Evolutionary conservation across 345 rosid species (phyloP).

Genomic region (Pistacia integerrima): DNA sequence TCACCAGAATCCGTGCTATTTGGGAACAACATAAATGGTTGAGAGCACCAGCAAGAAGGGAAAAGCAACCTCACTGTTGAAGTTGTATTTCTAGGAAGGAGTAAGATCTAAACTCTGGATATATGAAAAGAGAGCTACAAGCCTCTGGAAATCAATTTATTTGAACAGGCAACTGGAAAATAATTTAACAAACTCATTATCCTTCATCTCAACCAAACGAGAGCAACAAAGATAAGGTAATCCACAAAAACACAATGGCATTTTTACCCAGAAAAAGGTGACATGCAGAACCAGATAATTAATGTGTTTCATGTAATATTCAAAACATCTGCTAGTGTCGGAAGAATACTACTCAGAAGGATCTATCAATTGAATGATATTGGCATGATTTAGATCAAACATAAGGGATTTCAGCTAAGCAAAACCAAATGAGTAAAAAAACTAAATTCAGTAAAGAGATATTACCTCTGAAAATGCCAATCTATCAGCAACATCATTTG

Average conservation of each 20-base stretch:
- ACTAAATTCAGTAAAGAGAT: neutral
- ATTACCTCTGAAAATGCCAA: constrained; percentile 93
- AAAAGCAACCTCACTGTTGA: neutral
- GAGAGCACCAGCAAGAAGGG: neutral
- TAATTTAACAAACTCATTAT: no score
- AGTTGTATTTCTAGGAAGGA: neutral
- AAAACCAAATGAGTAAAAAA: neutral
- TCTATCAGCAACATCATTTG: constrained; percentile 95
- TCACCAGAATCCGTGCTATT: neutral
- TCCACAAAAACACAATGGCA: no score
- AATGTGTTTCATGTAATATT: neutral
- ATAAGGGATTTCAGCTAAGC: neutral
- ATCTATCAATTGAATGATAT: neutral
- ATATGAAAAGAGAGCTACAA: no score
- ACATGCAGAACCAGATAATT: neutral
- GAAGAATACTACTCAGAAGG: neutral
- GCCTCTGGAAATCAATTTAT: no score
- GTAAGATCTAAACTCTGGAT: no score
- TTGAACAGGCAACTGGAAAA: no score
- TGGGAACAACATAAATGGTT: neutral
- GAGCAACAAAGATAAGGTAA: no score
- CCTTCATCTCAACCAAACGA: no score
- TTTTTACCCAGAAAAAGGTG: no score
- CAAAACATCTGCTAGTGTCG: neutral
- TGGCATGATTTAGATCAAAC: neutral